phyloP scores from a whole-genome alignment of 257 asterid species.

The Solanum chmielewskii region DNA sequence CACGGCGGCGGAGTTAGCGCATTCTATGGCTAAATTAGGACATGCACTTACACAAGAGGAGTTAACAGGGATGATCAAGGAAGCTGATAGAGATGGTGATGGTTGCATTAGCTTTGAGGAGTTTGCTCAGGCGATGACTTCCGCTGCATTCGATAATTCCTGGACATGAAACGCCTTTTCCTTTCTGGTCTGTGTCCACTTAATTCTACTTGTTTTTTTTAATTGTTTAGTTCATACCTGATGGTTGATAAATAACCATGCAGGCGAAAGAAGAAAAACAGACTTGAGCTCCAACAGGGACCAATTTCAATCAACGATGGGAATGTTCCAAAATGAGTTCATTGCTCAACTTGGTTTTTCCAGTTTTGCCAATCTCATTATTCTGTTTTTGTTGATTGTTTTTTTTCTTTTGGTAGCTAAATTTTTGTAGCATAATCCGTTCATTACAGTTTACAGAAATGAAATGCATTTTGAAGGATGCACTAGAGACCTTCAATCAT shows the following conservation, averaged over 20 bases:
- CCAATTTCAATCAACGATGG: not conserved
- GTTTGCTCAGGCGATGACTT: conserved; percentile 62
- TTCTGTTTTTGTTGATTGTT: not conserved
- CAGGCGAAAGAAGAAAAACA: not conserved
- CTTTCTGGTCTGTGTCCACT: not conserved
- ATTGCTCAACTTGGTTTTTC: not conserved
- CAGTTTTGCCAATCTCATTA: not conserved
- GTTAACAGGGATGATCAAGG: conserved; percentile 61
- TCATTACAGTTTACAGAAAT: not conserved
- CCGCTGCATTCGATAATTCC: conserved; percentile 67
- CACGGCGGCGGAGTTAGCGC: conserved; percentile 70
- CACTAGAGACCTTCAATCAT: not conserved
- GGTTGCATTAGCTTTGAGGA: conserved; percentile 58
- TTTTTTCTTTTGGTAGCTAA: not conserved
- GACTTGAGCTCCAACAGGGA: not conserved
- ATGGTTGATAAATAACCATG: not conserved
- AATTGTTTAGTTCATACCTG: not conserved
- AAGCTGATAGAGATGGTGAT: conserved; percentile 64
- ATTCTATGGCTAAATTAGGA: conserved; percentile 65
- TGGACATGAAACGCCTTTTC: conserved; percentile 27
- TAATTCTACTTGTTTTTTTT: not conserved
- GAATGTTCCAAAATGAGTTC: not conserved
- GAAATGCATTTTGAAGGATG: not conserved
- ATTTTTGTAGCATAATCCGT: not conserved
- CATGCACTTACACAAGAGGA: conserved; percentile 72